A percentile compares a stretch with the other conserved stretches of the same genome.
These are phyloP conservation scores for Rhytidhysteron rufulum DNA, from an alignment of 2,329 filamentous ascomycete species.

Conservation along the genomic window DNA sequence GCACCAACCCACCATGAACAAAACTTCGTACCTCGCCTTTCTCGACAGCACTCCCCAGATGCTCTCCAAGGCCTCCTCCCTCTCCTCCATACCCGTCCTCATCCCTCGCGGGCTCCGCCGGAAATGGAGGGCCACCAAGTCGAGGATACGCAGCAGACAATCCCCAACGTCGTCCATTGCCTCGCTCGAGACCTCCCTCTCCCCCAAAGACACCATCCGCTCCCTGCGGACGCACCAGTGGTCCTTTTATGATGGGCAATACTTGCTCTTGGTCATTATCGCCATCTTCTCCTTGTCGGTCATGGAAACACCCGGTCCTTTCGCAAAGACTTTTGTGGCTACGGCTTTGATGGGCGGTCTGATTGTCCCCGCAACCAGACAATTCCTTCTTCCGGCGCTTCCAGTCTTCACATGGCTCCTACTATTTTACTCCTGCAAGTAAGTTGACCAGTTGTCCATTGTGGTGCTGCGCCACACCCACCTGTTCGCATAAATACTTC, in stretches of 20 bases:
- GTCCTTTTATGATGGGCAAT: slow-evolving; percentile 81
- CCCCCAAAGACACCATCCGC: slow-evolving; percentile 71
- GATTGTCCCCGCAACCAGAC: slow-evolving; percentile 77
- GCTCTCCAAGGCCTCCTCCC: slow-evolving; percentile 42
- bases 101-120: slow-evolving; percentile 64
- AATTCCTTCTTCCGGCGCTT: slow-evolving; percentile 86
- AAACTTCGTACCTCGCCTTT: slow-evolving; percentile 29
- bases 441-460: slow-evolving; percentile 44
- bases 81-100: slow-evolving; percentile 45
- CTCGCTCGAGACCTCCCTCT: slow-evolving; percentile 76
- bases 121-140: slow-evolving; percentile 57
- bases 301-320: slow-evolving; percentile 71
- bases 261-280: slow-evolving; percentile 68
- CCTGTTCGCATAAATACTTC: slow-evolving; percentile 1
- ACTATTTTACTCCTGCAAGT: slow-evolving; percentile 92
- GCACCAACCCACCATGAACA: slow-evolving; percentile 24
- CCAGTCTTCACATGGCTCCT: slow-evolving; percentile 83
- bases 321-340: slow-evolving; percentile 71
- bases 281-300: slow-evolving; percentile 80
- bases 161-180: slow-evolving; percentile 70
- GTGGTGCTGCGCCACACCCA: slow-evolving; percentile 3
- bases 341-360: slow-evolving; percentile 65
- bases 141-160: slow-evolving; percentile 63
- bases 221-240: slow-evolving; percentile 74
- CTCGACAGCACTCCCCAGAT: slow-evolving; percentile 31